A percentile compares a stretch with the other conserved stretches of the same genome.
Evolutionary conservation across 306 rosid genomes (phyloP).

Genomic region (Potentilla sterilis): DNA sequence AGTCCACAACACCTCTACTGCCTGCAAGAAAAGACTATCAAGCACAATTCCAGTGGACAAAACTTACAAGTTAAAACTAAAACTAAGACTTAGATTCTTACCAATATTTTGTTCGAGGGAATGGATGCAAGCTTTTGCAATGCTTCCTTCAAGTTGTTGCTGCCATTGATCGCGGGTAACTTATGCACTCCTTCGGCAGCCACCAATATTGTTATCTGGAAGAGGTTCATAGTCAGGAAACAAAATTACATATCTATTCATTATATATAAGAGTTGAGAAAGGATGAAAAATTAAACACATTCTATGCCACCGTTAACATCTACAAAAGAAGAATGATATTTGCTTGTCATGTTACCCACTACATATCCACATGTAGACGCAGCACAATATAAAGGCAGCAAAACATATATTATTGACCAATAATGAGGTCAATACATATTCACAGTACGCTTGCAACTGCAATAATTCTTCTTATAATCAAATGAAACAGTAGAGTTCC

Average conservation of each 20-base stretch:
- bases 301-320: neutral
- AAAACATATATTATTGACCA: neutral
- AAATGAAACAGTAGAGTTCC: neutral
- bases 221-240: conserved; percentile 8
- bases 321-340: neutral
- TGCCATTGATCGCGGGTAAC: conserved; percentile 84
- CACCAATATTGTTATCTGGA: conserved; percentile 80
- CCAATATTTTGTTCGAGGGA: conserved; percentile 76
- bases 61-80: neutral
- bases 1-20: conserved; percentile 98
- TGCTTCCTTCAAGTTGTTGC: conserved; percentile 86
- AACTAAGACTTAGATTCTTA: conserved; percentile 33
- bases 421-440: neutral
- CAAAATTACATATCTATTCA: conserved; percentile 7
- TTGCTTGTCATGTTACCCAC: neutral
- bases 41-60: neutral
- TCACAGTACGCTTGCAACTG: neutral
- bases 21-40: conserved; percentile 44
- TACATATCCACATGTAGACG: neutral
- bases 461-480: neutral
- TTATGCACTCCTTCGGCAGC: conserved; percentile 95
- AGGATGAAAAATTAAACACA: neutral
- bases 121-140: conserved; percentile 90
- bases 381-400: neutral
- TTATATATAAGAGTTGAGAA: neutral